A percentile compares a stretch with the other conserved stretches of the same genome.
Evolutionary conservation across 208 protist species (phyloP).

Genomic region (Leishmania martiniquensis): DNA sequence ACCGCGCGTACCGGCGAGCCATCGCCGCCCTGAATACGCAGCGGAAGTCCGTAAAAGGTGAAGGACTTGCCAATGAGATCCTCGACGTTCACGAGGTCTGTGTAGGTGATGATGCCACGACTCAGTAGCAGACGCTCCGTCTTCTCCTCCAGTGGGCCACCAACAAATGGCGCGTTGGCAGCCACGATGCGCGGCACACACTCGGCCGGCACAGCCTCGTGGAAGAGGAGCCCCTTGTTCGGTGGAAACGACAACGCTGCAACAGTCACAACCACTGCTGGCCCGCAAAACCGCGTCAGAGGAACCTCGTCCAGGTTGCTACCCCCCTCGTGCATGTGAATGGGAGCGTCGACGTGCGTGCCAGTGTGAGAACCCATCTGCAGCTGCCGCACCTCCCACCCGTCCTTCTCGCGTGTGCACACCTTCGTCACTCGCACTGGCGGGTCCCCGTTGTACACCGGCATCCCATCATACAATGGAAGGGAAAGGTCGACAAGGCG

Average conservation of each 20-base stretch:
- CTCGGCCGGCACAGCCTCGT: constrained; percentile 18
- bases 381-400: constrained; percentile 51
- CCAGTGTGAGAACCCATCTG: constrained; percentile 48
- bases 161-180: constrained; percentile 37
- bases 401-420: constrained; percentile 38
- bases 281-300: constrained; percentile 38
- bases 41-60: constrained; percentile 47
- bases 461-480: constrained; percentile 45
- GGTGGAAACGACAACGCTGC: constrained; percentile 16
- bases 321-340: constrained; percentile 52
- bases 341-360: constrained; percentile 50
- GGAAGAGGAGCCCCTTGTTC: constrained; percentile 36
- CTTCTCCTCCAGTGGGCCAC: constrained; percentile 35
- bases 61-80: constrained; percentile 25
- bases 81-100: constrained; percentile 48
- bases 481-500: constrained; percentile 41
- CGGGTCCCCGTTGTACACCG: constrained; percentile 50
- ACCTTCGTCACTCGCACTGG: constrained; percentile 41
- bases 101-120: constrained; percentile 42
- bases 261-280: constrained; percentile 25
- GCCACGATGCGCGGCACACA: constrained; percentile 23
- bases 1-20: constrained; percentile 55
- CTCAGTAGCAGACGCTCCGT: constrained; percentile 37
- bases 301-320: constrained; percentile 43
- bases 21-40: constrained; percentile 44